Evolutionary conservation across 106 monocot genomes (phyloP).

Genomic region (Triglochin maritima): DNA sequence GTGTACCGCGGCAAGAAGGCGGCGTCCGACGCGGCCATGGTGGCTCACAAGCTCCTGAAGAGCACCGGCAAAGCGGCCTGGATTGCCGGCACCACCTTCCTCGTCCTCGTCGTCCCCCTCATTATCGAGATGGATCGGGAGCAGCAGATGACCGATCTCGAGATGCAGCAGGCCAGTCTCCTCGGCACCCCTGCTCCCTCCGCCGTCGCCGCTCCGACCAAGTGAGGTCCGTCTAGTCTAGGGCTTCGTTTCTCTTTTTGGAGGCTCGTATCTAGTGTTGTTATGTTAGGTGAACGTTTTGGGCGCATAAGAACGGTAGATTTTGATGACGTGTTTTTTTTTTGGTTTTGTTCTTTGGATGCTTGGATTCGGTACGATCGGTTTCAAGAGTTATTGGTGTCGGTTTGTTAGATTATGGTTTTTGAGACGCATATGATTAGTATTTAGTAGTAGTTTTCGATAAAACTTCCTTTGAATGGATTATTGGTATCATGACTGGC

Average conservation of each 20-base stretch:
- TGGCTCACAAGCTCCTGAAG: slow-evolving; percentile 54
- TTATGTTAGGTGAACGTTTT: too few species aligned
- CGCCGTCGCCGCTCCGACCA: slow-evolving; percentile 8
- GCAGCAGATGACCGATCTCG: slow-evolving; percentile 61
- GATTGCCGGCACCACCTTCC: slow-evolving; percentile 81
- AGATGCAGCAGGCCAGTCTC: slow-evolving; percentile 71
- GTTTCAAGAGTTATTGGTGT: too few species aligned
- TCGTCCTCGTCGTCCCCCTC: slow-evolving; percentile 66
- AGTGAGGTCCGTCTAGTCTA: slow-evolving; percentile 5
- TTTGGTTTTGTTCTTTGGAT: too few species aligned
- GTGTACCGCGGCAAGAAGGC: slow-evolving; percentile 39
- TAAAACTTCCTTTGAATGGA: too few species aligned
- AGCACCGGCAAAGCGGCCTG: slow-evolving; percentile 80
- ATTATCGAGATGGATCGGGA: slow-evolving; percentile 83
- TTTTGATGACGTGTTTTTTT: too few species aligned
- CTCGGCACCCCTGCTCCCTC: slow-evolving; percentile 43
- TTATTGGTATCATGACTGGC: too few species aligned
- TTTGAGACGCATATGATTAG: too few species aligned
- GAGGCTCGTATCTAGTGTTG: too few species aligned
- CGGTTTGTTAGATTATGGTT: too few species aligned
- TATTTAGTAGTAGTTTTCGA: too few species aligned
- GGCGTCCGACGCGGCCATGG: slow-evolving; percentile 31
- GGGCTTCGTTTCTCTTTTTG: not conserved
- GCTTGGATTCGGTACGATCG: too few species aligned
- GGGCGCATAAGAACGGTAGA: too few species aligned